A percentile compares a stretch with the other conserved stretches of the same genome.
Evolutionary conservation across 331 rosid species (phyloP).

Genomic region (Cydonia oblonga): DNA sequence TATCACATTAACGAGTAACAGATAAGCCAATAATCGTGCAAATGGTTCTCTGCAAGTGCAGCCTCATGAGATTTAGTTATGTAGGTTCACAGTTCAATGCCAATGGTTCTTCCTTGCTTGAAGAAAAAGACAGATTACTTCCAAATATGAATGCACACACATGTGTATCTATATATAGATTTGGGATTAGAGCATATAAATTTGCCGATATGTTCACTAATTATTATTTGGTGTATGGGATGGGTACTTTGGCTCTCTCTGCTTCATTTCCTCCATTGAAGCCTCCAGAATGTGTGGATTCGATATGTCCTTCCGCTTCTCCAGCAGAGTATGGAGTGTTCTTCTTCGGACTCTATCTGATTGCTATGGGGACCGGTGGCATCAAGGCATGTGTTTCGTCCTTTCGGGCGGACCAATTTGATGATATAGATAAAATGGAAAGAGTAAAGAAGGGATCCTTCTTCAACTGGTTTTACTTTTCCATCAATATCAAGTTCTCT

Average conservation of each 20-base stretch:
- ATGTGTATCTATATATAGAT: too few species aligned
- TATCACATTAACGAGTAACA: neutral
- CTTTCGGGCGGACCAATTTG: too few species aligned
- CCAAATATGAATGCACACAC: neutral
- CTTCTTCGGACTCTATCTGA: constrained; percentile 81
- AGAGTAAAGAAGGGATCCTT: too few species aligned
- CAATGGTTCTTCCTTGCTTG: neutral
- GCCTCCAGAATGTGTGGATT: constrained; percentile 56
- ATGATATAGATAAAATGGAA: too few species aligned
- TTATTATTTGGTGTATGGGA: constrained; percentile 51
- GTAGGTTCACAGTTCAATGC: neutral
- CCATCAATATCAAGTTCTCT: too few species aligned
- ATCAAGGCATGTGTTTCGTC: constrained; percentile 75
- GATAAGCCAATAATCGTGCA: neutral
- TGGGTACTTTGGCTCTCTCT: constrained; percentile 86
- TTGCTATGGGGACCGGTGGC: constrained; percentile 95
- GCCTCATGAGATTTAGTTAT: neutral
- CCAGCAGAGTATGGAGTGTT: constrained; percentile 67
- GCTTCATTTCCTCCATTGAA: constrained; percentile 61
- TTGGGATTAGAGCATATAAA: too few species aligned
- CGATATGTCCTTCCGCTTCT: constrained; percentile 67
- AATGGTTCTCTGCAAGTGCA: neutral
- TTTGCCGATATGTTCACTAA: neutral
- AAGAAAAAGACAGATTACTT: neutral
- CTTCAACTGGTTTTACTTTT: too few species aligned